Evolutionary conservation across 345 rosid genomes (phyloP).

Genomic region (Eucalyptus marginata): DNA sequence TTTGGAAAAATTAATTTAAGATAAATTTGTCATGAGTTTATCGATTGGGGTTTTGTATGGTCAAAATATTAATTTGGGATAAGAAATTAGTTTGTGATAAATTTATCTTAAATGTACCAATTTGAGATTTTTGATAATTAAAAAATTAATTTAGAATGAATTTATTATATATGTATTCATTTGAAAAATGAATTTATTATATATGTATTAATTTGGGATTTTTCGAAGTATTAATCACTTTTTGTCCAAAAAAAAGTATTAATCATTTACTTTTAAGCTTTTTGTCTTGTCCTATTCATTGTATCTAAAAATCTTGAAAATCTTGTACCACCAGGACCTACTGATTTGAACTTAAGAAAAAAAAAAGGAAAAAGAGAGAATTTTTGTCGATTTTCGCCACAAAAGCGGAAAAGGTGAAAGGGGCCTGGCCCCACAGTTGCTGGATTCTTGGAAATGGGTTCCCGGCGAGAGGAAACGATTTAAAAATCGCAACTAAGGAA

Average conservation of each 20-base stretch:
- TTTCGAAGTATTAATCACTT: too few species aligned
- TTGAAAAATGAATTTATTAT: too few species aligned
- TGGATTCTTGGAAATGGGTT: not conserved
- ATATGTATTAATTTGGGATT: rapidly evolving
- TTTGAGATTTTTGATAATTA: rapidly evolving
- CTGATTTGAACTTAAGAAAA: not conserved
- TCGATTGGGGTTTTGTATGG: too few species aligned
- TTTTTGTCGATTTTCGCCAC: not conserved
- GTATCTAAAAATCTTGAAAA: not conserved
- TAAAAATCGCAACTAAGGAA: not conserved
- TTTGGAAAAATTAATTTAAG: too few species aligned
- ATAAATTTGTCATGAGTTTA: too few species aligned
- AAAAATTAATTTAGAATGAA: too few species aligned
- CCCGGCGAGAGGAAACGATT: not conserved
- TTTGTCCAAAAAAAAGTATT: too few species aligned
- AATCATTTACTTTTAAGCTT: not conserved
- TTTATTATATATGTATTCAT: rapidly evolving
- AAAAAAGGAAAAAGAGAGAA: too few species aligned
- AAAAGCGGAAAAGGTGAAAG: not conserved
- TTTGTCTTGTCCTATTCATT: not conserved
- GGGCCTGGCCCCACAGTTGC: not conserved
- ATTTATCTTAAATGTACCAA: too few species aligned
- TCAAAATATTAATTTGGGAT: too few species aligned
- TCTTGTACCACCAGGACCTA: not conserved
- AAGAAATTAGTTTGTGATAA: too few species aligned